Evolutionary conservation across 1,139 yeast species (phyloP).

Genomic region (Blastobotrys petasosporus): DNA sequence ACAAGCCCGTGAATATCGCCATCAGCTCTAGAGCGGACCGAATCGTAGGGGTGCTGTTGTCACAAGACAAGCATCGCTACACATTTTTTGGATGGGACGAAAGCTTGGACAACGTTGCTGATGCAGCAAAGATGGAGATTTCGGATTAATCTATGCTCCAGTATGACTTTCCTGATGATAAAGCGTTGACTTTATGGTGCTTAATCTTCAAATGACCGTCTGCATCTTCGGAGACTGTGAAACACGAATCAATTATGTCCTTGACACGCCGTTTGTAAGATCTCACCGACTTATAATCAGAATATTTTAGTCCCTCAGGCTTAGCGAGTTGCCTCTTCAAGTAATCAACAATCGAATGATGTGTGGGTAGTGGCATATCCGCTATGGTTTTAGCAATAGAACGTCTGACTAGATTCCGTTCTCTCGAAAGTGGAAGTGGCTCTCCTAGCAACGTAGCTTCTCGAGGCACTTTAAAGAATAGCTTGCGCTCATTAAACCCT

Average conservation of each 20-base stretch:
- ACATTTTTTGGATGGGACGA: slow-evolving; percentile 23
- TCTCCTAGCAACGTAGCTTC: slow-evolving; percentile 22
- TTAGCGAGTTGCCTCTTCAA: slow-evolving; percentile 13
- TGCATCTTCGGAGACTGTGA: slow-evolving; percentile 12
- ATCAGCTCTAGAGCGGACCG: slow-evolving; percentile 20
- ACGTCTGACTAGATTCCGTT: slow-evolving; percentile 17
- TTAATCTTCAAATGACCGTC: neutral
- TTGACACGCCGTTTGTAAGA: slow-evolving; percentile 19
- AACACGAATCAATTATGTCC: slow-evolving; percentile 13
- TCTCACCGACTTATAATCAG: slow-evolving; percentile 3
- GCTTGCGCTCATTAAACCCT: slow-evolving; percentile 20
- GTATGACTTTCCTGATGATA: too few species aligned
- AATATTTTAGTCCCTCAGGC: slow-evolving; percentile 9
- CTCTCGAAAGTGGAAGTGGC: slow-evolving; percentile 19
- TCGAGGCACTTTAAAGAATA: slow-evolving; percentile 15
- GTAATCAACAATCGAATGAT: slow-evolving; percentile 17
- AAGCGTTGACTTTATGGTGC: too few species aligned
- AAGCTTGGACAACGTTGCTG: slow-evolving; percentile 15
- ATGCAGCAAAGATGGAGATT: slow-evolving; percentile 8
- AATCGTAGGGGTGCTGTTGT: slow-evolving; percentile 22
- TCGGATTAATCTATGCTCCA: too few species aligned
- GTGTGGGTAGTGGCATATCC: slow-evolving; percentile 20
- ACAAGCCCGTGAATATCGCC: slow-evolving; percentile 8
- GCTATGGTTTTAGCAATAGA: slow-evolving; percentile 14
- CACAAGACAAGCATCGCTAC: slow-evolving; percentile 19